A percentile compares a stretch with the other conserved stretches of the same genome.
These are phyloP conservation scores for Candida endomychidarum DNA, from an alignment of 805 yeast species.

Conservation along the genomic window DNA sequence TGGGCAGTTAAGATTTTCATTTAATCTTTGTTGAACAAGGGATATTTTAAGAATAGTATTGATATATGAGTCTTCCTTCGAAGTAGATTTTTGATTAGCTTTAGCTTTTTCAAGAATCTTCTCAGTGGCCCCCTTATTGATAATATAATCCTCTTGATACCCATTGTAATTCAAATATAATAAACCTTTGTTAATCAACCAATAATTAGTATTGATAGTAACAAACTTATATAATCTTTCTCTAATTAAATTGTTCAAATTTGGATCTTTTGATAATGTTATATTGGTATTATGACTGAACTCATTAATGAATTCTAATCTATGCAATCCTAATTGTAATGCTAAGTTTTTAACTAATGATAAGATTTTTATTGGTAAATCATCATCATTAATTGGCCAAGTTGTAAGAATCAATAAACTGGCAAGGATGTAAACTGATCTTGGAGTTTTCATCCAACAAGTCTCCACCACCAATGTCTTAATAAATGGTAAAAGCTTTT, in stretches of 20 bases:
- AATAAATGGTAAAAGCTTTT: constrained; percentile 29
- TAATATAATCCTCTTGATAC: constrained; percentile 36
- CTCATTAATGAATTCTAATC: constrained; percentile 40
- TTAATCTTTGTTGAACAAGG: constrained; percentile 38
- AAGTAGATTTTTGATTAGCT: no score
- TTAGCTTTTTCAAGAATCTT: no score
- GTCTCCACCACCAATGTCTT: constrained; percentile 38
- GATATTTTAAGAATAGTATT: constrained; percentile 31
- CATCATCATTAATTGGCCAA: constrained; percentile 39
- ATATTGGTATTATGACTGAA: constrained; percentile 37
- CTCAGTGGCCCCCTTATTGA: constrained; percentile 34
- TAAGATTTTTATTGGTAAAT: constrained; percentile 35
- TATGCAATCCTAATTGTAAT: constrained; percentile 44
- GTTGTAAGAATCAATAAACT: constrained; percentile 43
- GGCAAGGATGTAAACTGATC: constrained; percentile 39
- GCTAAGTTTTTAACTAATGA: constrained; percentile 40
- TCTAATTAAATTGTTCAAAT: constrained; percentile 33
- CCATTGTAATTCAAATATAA: constrained; percentile 31
- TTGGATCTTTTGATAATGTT: constrained; percentile 25
- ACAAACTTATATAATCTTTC: constrained; percentile 44
- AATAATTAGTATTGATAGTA: constrained; percentile 42
- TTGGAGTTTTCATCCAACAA: constrained; percentile 47
- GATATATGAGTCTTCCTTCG: constrained; percentile 24
- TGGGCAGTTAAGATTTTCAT: constrained; percentile 35
- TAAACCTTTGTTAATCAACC: constrained; percentile 42